phyloP scores from a whole-genome alignment of 1,139 yeast species.

The Geotrichum siamense region DNA sequence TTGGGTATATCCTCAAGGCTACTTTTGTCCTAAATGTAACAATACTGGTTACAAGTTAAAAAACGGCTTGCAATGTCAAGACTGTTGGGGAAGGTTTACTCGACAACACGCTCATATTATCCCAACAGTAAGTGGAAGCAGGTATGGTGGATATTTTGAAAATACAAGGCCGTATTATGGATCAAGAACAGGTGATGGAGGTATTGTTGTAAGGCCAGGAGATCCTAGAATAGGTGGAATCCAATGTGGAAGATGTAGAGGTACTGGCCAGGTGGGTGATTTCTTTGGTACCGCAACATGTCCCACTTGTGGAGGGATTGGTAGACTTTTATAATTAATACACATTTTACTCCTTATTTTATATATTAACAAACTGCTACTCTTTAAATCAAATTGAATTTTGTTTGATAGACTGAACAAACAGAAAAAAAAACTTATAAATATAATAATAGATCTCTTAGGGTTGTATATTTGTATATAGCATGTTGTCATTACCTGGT shows the following conservation, averaged over 20 bases:
- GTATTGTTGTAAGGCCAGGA: conserved; percentile 1
- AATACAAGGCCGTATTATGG: conserved; percentile 27
- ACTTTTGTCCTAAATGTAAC: conserved; percentile 59
- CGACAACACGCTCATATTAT: conserved; percentile 26
- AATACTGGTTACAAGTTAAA: conserved; percentile 67
- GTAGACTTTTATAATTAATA: not conserved
- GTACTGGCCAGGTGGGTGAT: conserved; percentile 50
- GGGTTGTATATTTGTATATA: too few relatives aligned
- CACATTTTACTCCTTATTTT: too few relatives aligned
- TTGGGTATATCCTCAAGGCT: conserved; percentile 48
- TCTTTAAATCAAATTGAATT: too few relatives aligned
- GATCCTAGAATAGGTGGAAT: conserved; percentile 74
- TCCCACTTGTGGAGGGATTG: conserved; percentile 5
- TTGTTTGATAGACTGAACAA: too few relatives aligned
- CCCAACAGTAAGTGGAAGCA: not conserved
- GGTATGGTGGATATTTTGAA: not conserved
- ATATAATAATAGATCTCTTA: too few relatives aligned
- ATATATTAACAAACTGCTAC: too few relatives aligned
- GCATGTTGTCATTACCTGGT: too few relatives aligned
- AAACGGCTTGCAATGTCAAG: conserved; percentile 60
- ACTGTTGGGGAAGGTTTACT: conserved; percentile 64
- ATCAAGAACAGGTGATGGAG: conserved; percentile 41
- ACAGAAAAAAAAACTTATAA: too few relatives aligned
- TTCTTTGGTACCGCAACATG: conserved; percentile 15
- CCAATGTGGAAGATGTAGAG: conserved; percentile 72